Evolutionary conservation across 2,329 filamentous ascomycete species (phyloP), one percentile per base, ranked within the genome.

Genomic region (Ceratocystis destructans): DNA sequence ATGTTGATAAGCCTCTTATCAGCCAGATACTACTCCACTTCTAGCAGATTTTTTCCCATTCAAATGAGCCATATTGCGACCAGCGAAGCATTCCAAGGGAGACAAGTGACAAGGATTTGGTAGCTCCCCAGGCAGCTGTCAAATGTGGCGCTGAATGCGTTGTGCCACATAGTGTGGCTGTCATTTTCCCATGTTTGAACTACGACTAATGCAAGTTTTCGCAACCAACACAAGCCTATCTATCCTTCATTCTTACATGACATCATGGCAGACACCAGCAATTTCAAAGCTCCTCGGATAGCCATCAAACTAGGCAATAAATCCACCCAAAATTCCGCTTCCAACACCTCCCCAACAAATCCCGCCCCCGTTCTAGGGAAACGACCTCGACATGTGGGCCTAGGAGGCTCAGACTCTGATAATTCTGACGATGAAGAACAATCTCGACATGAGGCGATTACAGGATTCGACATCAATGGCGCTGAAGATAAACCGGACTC

Each of bases 301-400:
- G 68, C 69, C 31, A 69, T 69, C 61, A 69, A 69, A 53, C 65
- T 69, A 31, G 64, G 64, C 61, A 46, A 44, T 5, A 68, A 68
- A 48, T 22, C 67, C 22, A 37, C 45, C n/a, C 57, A 25, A 64
- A 61, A 65, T 37, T 28, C 41, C 28, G 45, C 53, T 45, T 61
- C 33, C 15, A 61, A 64, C 37, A 55, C 61, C 53, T 33, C 46
- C 20, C 8, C 61, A 45, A 20, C 17, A 61, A 66, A 68, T 10
- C 61, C 61, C 2, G 55, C 67, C 12, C 66, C 69, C 2, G 33
- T 68, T 22, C 65, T 70, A 7, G 69, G 69, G 33, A 70, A 70
- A 57, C 68, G 68, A n/a, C 37, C 65, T 3, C 66, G 69, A 53
- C 64, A 37, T 31, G 46, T 62, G n/a, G 69, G 64, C 41, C 31